Evolutionary conservation across 2,329 filamentous ascomycete genomes (phyloP).

Genomic region (Cordyceps tenuipes): DNA sequence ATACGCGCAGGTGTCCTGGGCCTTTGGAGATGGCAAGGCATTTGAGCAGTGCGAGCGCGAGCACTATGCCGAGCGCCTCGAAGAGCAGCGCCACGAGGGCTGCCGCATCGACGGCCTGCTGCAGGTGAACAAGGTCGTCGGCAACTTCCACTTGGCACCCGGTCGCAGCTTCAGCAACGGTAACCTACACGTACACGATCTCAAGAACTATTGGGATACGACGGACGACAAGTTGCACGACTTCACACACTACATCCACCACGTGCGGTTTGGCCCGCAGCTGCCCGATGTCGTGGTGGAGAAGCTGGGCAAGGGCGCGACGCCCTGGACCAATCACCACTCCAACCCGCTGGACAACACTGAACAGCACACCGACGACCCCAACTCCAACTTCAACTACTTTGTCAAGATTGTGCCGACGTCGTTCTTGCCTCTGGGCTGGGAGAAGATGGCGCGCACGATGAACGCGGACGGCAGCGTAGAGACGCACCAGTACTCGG

Average conservation of each 20-base stretch:
- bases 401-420: conserved; percentile 98
- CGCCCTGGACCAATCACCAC: conserved; percentile 80
- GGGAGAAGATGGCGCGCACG: conserved; percentile 55
- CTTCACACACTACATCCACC: conserved; percentile 83
- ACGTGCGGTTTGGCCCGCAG: conserved; percentile 86
- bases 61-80: conserved; percentile 83
- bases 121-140: conserved; percentile 95
- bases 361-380: conserved; percentile 67
- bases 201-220: conserved; percentile 86
- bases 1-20: conserved; percentile 84
- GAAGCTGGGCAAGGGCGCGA: conserved; percentile 44
- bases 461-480: conserved; percentile 67
- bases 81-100: conserved; percentile 81
- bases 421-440: conserved; percentile 85
- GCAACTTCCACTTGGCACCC: conserved; percentile 97
- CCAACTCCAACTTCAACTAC: conserved; percentile 96
- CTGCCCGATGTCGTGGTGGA: conserved; percentile 63
- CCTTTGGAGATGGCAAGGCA: conserved; percentile 82
- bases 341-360: conserved; percentile 82
- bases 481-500: conserved; percentile 97
- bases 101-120: conserved; percentile 89
- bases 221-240: conserved; percentile 65
- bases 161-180: conserved; percentile 93
- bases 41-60: conserved; percentile 95
- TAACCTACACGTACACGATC: conserved; percentile 95